Percentiles rank a stretch among this genome's conserved stretches.
Conservation (phyloP, 768 basidiomycete species). For the Lentinula detonsa region DNA sequence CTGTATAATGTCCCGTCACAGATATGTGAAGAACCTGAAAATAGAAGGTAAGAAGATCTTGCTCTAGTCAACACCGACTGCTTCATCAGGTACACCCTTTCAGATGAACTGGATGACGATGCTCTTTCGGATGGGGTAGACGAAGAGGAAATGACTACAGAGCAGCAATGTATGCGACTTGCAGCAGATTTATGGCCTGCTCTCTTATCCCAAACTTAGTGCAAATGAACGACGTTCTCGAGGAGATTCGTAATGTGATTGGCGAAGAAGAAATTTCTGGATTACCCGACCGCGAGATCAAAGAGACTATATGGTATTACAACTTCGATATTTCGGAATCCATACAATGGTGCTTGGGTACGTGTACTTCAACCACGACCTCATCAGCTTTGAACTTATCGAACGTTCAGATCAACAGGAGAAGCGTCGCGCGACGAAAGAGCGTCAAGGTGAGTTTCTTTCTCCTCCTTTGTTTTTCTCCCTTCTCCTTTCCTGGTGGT, state of each 20-base stretch:
- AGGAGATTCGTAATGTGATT: slow-evolving; percentile 60
- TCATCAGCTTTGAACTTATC: slow-evolving; percentile 10
- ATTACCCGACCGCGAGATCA: slow-evolving; percentile 69
- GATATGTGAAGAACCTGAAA: slow-evolving; percentile 82
- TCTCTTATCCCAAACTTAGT: slow-evolving; percentile 22
- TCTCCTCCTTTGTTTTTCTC: slow-evolving; percentile 23
- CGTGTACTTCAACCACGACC: background rate
- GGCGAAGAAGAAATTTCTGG: slow-evolving; percentile 62
- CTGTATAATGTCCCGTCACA: slow-evolving; percentile 81
- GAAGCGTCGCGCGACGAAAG: slow-evolving; percentile 52
- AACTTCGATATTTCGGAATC: slow-evolving; percentile 82
- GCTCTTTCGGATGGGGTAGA: slow-evolving; percentile 65
- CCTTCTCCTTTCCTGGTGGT: slow-evolving; percentile 17
- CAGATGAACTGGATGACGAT: slow-evolving; percentile 85
- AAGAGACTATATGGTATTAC: slow-evolving; percentile 78
- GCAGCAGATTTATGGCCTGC: background rate
- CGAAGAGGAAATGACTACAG: slow-evolving; percentile 73
- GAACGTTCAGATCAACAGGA: slow-evolving; percentile 59
- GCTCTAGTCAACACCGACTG: background rate
- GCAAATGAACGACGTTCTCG: slow-evolving; percentile 66
- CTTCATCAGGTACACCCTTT: background rate
- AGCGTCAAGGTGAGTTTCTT: slow-evolving; percentile 78
- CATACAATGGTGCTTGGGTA: slow-evolving; percentile 69
- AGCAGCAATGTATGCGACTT: slow-evolving; percentile 62
- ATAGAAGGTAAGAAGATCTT: slow-evolving; percentile 47